These are phyloP conservation scores for Xylaria curta DNA, from an alignment of 495 filamentous ascomycete genomes.

Conservation along the genomic window DNA sequence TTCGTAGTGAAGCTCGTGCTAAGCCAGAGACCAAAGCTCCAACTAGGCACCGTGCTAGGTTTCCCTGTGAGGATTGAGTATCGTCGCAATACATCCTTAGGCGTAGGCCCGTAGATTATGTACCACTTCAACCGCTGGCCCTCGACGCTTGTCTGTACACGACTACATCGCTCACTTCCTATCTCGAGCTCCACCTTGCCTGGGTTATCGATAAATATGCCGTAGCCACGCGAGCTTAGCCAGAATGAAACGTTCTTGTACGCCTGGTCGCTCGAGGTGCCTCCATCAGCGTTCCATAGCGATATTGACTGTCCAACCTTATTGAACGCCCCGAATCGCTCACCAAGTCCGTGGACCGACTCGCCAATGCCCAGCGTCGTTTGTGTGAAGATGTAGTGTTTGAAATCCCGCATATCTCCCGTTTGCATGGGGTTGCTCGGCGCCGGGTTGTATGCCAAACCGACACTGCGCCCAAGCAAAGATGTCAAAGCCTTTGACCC, in stretches of 20 bases:
- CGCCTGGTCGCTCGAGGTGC: slow-evolving; percentile 71
- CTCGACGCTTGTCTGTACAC: slow-evolving; percentile 68
- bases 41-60: slow-evolving; percentile 65
- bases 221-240: slow-evolving; percentile 70
- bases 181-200: slow-evolving; percentile 69
- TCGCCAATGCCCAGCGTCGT: slow-evolving; percentile 70
- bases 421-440: slow-evolving; percentile 57
- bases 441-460: slow-evolving; percentile 60
- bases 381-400: slow-evolving; percentile 67
- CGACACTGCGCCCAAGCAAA: slow-evolving; percentile 65
- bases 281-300: slow-evolving; percentile 77
- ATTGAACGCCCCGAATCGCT: slow-evolving; percentile 73
- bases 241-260: slow-evolving; percentile 81
- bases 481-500: slow-evolving; percentile 61
- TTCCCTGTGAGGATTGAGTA: slow-evolving; percentile 68
- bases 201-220: slow-evolving; percentile 70
- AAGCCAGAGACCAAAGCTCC: slow-evolving; percentile 76
- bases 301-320: slow-evolving; percentile 72
- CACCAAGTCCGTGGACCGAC: slow-evolving; percentile 71
- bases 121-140: slow-evolving; percentile 67
- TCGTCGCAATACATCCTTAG: slow-evolving; percentile 69
- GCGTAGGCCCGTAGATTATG: slow-evolving; percentile 69
- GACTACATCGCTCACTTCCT: slow-evolving; percentile 68
- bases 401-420: slow-evolving; percentile 60
- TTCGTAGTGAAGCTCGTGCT: slow-evolving; percentile 74